Evolutionary conservation across 257 asterid species (phyloP).

Genomic region (Solanum virginianum): DNA sequence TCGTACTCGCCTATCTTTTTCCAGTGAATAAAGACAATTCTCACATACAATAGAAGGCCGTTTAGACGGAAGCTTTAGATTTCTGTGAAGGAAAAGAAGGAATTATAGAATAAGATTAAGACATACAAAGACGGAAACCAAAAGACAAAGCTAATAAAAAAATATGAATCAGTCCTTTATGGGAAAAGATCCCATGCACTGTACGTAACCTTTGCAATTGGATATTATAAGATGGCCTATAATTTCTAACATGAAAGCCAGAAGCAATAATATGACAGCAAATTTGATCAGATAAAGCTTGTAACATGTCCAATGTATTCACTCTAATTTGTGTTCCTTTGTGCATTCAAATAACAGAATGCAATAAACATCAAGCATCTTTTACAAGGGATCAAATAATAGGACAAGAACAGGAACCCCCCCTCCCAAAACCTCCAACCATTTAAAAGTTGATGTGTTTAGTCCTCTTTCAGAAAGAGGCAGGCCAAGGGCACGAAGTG

Average conservation of each 20-base stretch:
- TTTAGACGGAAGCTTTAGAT: conserved; percentile 84
- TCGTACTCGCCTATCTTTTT: conserved; percentile 56
- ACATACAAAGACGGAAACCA: not conserved
- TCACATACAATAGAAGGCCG: conserved; percentile 87
- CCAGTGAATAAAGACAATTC: conserved; percentile 74
- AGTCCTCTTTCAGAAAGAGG: no score
- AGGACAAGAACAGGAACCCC: no score
- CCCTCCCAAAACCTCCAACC: no score
- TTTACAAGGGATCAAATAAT: no score
- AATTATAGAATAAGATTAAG: not conserved
- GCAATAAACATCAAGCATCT: not conserved
- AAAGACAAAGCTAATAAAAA: not conserved
- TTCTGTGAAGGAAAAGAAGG: conserved; percentile 28
- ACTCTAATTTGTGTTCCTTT: not conserved
- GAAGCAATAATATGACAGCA: not conserved
- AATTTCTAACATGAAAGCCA: not conserved
- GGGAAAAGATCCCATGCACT: not conserved
- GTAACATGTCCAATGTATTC: not conserved
- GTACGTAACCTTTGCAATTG: not conserved
- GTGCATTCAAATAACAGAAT: not conserved
- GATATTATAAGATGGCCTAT: not conserved
- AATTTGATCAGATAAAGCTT: not conserved
- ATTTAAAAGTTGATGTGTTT: no score
- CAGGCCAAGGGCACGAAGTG: no score
- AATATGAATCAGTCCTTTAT: not conserved